Base-by-base conservation (phyloP, 1,284 basidiomycete genomes). In the Cutaneotrichosporon dermatis region DNA sequence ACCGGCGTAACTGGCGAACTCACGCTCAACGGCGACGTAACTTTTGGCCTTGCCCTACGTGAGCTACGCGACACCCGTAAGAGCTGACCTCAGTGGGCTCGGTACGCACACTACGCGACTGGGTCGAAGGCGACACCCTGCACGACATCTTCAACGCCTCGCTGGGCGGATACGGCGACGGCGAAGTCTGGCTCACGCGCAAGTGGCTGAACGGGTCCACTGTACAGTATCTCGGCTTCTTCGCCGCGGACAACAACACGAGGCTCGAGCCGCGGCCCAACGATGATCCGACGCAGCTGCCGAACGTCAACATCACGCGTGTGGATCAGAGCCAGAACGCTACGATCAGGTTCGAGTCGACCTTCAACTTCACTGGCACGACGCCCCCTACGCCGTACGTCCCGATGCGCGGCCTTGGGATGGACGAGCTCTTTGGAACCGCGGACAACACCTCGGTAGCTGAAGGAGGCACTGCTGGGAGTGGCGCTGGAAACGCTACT, bases 91-190 rank as follows among this genome's bases (percentile, higher is more conserved):
- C 60, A 72, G 71, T 81, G 44, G 80, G 80, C 0, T 71, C 76
- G 25, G 79, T 81, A 2, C 69, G 80, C 16, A 80, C 80, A 0
- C 70, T 81, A 59, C 73, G 80, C 64, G 69, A 79, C 64, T 72
- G 79, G 69, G 76, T 73, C 44, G 76, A 79, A 9, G 70, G 71
- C n/a, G 69, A 58, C 13, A 67, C 68, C 36, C 60, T 71, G 52
- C 67, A 80, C 68, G 61, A 70, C 50, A 74, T 80, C 55, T 81
- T 82, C 76, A 80, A 80, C 71, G 80, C 80, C 67, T 80, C 80
- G 10, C 67, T 81, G 36, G 75, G 74, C 7, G 61, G 67, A 9
- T 72, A 72, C 58, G 76, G 72, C 61, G 60, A 66, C 45, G 67
- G 70, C 3, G 70, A 64, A 9, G 65, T 81, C 37, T 72, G 73